Evolutionary conservation across 768 basidiomycete genomes (phyloP).

Genomic region (Serendipita sp.): DNA sequence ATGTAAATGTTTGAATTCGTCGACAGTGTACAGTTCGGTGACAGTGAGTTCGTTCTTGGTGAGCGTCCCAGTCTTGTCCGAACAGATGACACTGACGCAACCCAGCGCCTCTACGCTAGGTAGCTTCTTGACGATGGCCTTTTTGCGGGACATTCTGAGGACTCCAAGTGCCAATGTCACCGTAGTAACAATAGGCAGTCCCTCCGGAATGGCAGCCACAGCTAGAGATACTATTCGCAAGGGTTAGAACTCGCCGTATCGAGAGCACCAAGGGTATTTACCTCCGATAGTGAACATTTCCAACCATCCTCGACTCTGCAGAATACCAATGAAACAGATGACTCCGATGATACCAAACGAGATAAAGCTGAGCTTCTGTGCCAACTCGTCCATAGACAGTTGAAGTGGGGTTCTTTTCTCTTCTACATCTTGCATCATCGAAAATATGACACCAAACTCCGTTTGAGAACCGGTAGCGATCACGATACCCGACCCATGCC

Average conservation of each 20-base stretch:
- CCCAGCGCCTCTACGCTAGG: slow-evolving; percentile 91
- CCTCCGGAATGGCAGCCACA: slow-evolving; percentile 97
- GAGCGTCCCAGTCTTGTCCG: slow-evolving; percentile 91
- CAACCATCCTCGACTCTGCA: slow-evolving; percentile 75
- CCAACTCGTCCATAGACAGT: slow-evolving; percentile 89
- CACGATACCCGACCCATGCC: slow-evolving; percentile 76
- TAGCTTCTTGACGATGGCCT: slow-evolving; percentile 93
- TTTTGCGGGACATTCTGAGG: slow-evolving; percentile 81
- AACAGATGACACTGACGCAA: slow-evolving; percentile 93
- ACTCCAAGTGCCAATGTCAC: slow-evolving; percentile 94
- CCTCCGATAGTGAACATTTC: slow-evolving; percentile 99
- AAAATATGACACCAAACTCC: slow-evolving; percentile 92
- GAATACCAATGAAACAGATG: slow-evolving; percentile 78
- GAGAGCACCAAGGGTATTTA: slow-evolving; percentile 23
- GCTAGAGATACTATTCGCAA: slow-evolving; percentile 67
- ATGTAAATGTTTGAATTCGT: slow-evolving; percentile 59
- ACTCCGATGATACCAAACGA: slow-evolving; percentile 92
- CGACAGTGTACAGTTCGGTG: slow-evolving; percentile 72
- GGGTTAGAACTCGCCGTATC: neutral
- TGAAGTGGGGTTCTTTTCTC: slow-evolving; percentile 89
- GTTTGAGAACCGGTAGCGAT: slow-evolving; percentile 74
- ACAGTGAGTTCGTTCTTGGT: slow-evolving; percentile 96
- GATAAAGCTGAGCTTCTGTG: slow-evolving; percentile 73
- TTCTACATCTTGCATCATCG: slow-evolving; percentile 96
- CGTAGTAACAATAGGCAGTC: slow-evolving; percentile 90